Evolutionary conservation across 257 asterid genomes (phyloP), one percentile per base, ranked within the genome.

Genomic region (Henckelia pumila): DNA sequence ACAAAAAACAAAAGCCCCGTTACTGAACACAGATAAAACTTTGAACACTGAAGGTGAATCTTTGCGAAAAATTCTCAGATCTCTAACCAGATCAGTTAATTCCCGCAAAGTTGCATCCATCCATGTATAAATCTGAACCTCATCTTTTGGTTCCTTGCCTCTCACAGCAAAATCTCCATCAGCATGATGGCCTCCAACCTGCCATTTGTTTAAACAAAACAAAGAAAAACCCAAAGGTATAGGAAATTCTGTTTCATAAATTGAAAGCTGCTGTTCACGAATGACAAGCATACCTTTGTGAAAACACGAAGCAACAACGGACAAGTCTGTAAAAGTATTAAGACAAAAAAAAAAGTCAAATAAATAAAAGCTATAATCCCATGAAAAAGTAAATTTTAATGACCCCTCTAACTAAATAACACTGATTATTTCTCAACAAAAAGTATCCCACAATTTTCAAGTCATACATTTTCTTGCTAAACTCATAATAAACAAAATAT

Each of bases 121-220:
- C 99, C 99, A 94, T 9, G 99, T 94, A 68, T 91, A 94, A 37
- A 94, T 91, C 79, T 94, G 98, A 76, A 94, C 99, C 78, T 94
- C 99, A 68, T 94, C 98, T 79, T 91, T 94, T 22, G 99, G 99
- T 82, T 91, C 98, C 84, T 94, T 91, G 75, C 99, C 99, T 73
- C 96, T 84, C 79, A 87, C 99, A 5, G 95, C 88, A 86, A 91
- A 94, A 71, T 94, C 96, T 32, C 73, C 88, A 28, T 83, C 88
- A 23, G 80, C 74, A 70, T 91, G 98, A 84, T 94, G 99, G 21
- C 84, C 85, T 66, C 98, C 99, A n/a, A 81, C 83, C 98, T 94
- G 82, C 50, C 26, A 66, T 55, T 20, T 25, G 29, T 32, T 66
- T 53, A 10, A 14, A 66, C 24, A 25, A 29, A 55, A 59, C 61